These are phyloP conservation scores for Nannochloropsis gaditana DNA, from an alignment of 108 stramenopile genomes.

Conservation along the genomic window DNA sequence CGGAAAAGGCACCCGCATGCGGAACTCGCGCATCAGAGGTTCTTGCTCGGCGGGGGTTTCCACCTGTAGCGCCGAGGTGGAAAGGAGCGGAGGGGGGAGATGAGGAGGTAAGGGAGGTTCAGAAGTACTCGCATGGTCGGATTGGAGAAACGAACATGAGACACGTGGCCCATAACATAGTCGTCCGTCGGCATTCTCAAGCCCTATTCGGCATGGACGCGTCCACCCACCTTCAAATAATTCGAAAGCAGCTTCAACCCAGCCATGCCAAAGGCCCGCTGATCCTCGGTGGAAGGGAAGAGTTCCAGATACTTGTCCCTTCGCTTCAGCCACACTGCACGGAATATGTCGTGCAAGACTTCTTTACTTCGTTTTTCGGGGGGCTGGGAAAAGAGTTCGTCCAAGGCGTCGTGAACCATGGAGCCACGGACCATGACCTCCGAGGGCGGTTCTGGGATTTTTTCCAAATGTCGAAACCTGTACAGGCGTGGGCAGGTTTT, in stretches of 20 bases:
- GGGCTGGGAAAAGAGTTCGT: background rate
- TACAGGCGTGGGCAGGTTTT: background rate
- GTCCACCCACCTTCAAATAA: background rate
- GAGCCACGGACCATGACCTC: constrained; percentile 12
- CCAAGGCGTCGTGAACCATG: background rate
- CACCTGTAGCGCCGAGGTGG: background rate
- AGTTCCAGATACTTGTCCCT: background rate
- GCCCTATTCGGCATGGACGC: too few relatives aligned
- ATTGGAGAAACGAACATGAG: too few relatives aligned
- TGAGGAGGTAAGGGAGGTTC: background rate
- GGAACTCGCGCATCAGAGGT: background rate
- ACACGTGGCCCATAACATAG: too few relatives aligned
- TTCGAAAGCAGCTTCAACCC: background rate
- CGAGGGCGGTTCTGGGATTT: background rate
- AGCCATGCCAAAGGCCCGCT: constrained; percentile 10
- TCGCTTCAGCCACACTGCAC: background rate
- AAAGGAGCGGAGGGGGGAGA: background rate
- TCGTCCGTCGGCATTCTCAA: too few relatives aligned
- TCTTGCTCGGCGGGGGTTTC: background rate
- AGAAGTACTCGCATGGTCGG: too few relatives aligned
- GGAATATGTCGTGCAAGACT: background rate
- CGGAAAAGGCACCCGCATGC: background rate
- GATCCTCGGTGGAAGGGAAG: background rate
- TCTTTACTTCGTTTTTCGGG: background rate
- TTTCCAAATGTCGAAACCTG: background rate